Evolutionary conservation across 2,329 filamentous ascomycete species (phyloP).

Genomic region (Claviceps quebecensis): DNA sequence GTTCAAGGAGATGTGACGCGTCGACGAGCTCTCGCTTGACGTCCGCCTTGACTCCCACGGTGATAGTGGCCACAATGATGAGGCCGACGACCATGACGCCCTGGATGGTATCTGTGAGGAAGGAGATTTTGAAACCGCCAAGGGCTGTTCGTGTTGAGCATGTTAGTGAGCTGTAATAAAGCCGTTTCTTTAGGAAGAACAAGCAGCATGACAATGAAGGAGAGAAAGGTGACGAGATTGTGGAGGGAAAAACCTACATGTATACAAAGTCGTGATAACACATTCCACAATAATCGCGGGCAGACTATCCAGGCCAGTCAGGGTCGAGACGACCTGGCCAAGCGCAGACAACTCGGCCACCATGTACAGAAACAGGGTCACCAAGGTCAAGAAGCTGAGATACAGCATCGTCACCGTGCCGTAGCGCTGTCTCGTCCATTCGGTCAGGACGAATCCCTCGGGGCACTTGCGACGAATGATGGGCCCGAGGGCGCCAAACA

Average conservation of each 20-base stretch:
- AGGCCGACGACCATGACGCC: constrained; percentile 64
- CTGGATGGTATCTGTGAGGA: constrained; percentile 72
- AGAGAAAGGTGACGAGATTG: not conserved
- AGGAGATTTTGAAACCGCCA: constrained; percentile 72
- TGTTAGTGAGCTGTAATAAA: not conserved
- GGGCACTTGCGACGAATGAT: constrained; percentile 69
- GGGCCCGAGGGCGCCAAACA: constrained; percentile 61
- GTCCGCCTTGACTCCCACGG: constrained; percentile 61
- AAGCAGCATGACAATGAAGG: not conserved
- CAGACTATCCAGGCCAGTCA: constrained; percentile 62
- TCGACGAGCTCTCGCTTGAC: constrained; percentile 57
- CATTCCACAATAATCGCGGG: constrained; percentile 68
- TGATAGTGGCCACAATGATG: constrained; percentile 61
- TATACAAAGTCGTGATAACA: constrained; percentile 68
- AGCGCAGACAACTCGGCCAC: constrained; percentile 69
- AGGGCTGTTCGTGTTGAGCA: constrained; percentile 35
- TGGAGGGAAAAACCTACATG: constrained; percentile 35
- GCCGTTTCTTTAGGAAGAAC: too few relatives aligned
- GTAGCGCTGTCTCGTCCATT: constrained; percentile 72
- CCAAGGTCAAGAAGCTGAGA: constrained; percentile 62
- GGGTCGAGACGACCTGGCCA: constrained; percentile 59
- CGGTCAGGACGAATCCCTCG: constrained; percentile 71
- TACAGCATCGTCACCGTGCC: constrained; percentile 56
- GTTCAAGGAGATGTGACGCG: constrained; percentile 52
- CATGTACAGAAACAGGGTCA: constrained; percentile 80